These are phyloP conservation scores for Coemansia sp. DNA, from an alignment of 192 early-diverging fungal genomes.

Conservation along the genomic window DNA sequence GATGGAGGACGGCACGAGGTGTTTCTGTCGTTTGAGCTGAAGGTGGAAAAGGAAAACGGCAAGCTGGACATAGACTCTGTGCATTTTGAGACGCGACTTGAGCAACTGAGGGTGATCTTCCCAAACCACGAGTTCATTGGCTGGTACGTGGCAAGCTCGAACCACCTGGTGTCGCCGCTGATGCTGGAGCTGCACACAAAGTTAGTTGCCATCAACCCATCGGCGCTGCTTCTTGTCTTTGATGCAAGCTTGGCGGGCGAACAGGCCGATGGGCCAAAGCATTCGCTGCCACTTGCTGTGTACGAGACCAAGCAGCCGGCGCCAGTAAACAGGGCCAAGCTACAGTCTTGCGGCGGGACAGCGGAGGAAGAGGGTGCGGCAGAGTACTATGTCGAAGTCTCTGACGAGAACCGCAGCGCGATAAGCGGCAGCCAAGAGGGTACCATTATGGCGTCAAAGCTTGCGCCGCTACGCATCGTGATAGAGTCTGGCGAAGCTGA, in stretches of 20 bases:
- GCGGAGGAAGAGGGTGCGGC: neutral
- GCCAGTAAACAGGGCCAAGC: constrained; percentile 18
- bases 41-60: constrained; percentile 9
- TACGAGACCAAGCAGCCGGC: constrained; percentile 46
- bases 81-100: constrained; percentile 23
- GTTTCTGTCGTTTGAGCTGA: constrained; percentile 49
- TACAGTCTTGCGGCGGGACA: neutral
- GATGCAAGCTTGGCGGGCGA: constrained; percentile 35
- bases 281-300: constrained; percentile 34
- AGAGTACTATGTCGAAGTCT: constrained; percentile 28
- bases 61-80: constrained; percentile 13
- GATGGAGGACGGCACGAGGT: constrained; percentile 35
- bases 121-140: constrained; percentile 48
- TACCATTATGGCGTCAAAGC: constrained; percentile 34
- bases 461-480: constrained; percentile 31
- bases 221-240: constrained; percentile 49
- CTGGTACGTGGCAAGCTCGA: constrained; percentile 43
- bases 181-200: constrained; percentile 36
- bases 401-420: constrained; percentile 1
- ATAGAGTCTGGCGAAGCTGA: constrained; percentile 56
- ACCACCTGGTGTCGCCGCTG: constrained; percentile 10
- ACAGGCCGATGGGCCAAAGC: neutral
- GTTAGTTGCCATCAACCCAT: constrained; percentile 22
- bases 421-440: constrained; percentile 1
- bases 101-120: constrained; percentile 46